These are phyloP conservation scores for Theobroma cacao DNA, from an alignment of 345 rosid species.

Conservation along the genomic window DNA sequence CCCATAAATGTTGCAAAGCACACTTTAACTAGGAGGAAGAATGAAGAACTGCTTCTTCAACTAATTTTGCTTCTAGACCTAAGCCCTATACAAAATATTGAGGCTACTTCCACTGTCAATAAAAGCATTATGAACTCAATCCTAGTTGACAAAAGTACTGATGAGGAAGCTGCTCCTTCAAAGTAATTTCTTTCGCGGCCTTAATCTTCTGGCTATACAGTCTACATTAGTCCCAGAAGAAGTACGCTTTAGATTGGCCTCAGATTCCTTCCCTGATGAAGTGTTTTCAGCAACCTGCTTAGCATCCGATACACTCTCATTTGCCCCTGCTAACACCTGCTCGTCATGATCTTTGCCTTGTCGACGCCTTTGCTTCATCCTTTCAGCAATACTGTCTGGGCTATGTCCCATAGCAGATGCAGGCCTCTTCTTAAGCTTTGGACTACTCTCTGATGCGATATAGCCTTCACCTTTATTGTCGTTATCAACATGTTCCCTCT, in stretches of 20 bases:
- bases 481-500: neutral
- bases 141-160: neutral
- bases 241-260: conserved; percentile 1
- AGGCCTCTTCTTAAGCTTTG: conserved; percentile 10
- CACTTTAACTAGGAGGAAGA: neutral
- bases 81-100: neutral
- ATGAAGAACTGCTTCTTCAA: neutral
- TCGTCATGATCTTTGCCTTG: neutral
- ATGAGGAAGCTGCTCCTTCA: conserved; percentile 9
- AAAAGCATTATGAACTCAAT: neutral
- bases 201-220: conserved; percentile 30
- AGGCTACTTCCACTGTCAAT: conserved; percentile 1
- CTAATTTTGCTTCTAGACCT: conserved; percentile 7
- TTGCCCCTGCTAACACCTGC: neutral
- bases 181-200: conserved; percentile 12
- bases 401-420: conserved; percentile 9
- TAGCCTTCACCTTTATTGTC: neutral
- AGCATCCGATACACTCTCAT: neutral
- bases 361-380: conserved; percentile 17
- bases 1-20: neutral
- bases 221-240: neutral
- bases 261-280: neutral
- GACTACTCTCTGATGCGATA: neutral
- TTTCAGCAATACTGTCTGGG: conserved; percentile 17
- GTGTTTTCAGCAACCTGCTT: neutral